Evolutionary conservation across 768 basidiomycete species (phyloP).

Genomic region (Scleroderma citrinum): DNA sequence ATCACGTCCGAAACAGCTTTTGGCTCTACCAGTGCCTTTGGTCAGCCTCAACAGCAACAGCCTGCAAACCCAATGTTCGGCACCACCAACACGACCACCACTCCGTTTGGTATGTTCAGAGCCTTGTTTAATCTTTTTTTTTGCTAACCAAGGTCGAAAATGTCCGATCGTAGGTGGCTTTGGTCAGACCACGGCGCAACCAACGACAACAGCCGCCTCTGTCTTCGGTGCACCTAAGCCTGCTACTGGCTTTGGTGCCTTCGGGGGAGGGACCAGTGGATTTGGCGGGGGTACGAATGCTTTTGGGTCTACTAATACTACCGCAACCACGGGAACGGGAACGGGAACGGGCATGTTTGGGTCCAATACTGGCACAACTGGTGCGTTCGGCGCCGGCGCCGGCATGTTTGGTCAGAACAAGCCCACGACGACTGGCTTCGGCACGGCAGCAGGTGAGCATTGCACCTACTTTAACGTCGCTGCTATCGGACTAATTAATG

Average conservation of each 20-base stretch:
- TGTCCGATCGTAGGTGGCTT: constrained; percentile 31
- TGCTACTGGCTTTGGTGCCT: constrained; percentile 69
- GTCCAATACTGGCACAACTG: constrained; percentile 21
- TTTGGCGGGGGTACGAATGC: constrained; percentile 42
- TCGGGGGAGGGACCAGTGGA: constrained; percentile 51
- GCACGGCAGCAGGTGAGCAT: constrained; percentile 28
- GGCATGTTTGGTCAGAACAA: constrained; percentile 57
- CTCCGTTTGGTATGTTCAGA: constrained; percentile 31
- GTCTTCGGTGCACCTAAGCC: constrained; percentile 68
- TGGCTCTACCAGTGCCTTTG: constrained; percentile 51
- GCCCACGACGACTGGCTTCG: constrained; percentile 40
- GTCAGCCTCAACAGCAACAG: constrained; percentile 54
- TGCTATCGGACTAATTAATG: constrained; percentile 1
- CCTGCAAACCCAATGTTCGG: constrained; percentile 82
- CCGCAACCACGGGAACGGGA: constrained; percentile 28
- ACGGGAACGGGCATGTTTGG: constrained; percentile 31
- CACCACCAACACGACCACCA: constrained; percentile 27
- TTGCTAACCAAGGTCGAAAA: constrained; percentile 2
- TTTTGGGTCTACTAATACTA: constrained; percentile 33
- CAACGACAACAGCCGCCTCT: constrained; percentile 28
- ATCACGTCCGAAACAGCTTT: constrained; percentile 39
- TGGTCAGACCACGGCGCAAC: constrained; percentile 34
- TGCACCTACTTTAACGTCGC: no score
- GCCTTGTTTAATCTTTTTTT: constrained; percentile 4
- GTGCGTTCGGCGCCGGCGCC: constrained; percentile 40